These are phyloP conservation scores for Solanum habrochaites DNA, from an alignment of 257 asterid genomes.

Conservation along the genomic window DNA sequence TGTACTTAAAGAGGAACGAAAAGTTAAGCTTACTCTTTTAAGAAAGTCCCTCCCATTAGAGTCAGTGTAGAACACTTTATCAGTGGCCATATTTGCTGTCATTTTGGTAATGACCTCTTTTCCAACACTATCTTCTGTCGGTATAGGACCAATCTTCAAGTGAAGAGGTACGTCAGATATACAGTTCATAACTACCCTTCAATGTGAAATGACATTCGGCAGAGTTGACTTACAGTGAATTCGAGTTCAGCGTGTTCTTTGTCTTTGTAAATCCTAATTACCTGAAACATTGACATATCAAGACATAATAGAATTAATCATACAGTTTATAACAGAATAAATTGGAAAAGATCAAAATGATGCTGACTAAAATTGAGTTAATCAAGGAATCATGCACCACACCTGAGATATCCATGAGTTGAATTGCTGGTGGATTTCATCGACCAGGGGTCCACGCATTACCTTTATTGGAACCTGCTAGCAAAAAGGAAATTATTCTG, in stretches of 20 bases:
- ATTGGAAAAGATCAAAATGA: background rate
- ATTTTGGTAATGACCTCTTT: constrained; percentile 80
- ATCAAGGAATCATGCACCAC: background rate
- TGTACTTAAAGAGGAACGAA: background rate
- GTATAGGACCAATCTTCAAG: constrained; percentile 75
- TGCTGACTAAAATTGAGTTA: background rate
- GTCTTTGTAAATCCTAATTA: constrained; percentile 61
- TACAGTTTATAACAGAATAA: background rate
- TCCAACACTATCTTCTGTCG: constrained; percentile 52
- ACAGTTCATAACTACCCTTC: background rate
- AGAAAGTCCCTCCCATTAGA: constrained; percentile 92
- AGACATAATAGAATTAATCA: background rate
- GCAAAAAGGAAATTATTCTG: background rate
- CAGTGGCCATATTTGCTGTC: constrained; percentile 57
- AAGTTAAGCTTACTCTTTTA: constrained; percentile 44
- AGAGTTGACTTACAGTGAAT: constrained; percentile 52
- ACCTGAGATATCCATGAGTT: constrained; percentile 84
- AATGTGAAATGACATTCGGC: background rate
- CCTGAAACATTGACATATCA: constrained; percentile 26
- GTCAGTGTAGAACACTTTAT: constrained; percentile 65
- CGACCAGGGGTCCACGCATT: constrained; percentile 56
- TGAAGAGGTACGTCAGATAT: background rate
- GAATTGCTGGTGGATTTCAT: constrained; percentile 83
- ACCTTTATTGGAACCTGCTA: constrained; percentile 59
- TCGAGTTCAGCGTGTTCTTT: constrained; percentile 87